A percentile compares a stretch with the other conserved stretches of the same genome.
Evolutionary conservation across 2,329 filamentous ascomycete genomes (phyloP).

Genomic region (Orbilia blumenaviensis): DNA sequence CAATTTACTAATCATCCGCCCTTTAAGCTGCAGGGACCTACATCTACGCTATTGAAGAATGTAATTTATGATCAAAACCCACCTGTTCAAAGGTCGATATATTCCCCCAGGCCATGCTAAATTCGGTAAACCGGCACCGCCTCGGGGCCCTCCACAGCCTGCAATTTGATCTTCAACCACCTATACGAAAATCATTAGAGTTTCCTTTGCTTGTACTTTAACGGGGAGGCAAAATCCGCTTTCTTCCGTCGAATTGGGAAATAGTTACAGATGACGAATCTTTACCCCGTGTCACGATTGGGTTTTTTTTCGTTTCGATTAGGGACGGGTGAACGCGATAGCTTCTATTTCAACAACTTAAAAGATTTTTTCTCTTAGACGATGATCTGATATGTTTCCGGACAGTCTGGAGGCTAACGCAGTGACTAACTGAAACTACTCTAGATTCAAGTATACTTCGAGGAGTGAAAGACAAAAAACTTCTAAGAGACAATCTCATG

Average conservation of each 20-base stretch:
- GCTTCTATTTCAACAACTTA: background rate
- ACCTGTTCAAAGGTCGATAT: background rate
- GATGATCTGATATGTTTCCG: conserved; percentile 22
- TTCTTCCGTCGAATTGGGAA: background rate
- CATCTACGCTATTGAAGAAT: background rate
- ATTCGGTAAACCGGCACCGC: conserved; percentile 38
- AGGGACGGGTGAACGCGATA: background rate
- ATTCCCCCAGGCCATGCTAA: background rate
- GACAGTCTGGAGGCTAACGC: background rate
- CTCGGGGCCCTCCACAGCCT: conserved; percentile 9
- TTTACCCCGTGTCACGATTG: background rate
- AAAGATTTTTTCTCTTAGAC: background rate
- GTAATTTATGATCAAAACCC: too few relatives aligned
- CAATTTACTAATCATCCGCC: too few relatives aligned
- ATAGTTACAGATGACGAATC: background rate
- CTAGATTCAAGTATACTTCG: background rate
- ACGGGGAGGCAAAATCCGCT: background rate
- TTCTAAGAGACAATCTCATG: background rate
- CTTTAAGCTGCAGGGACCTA: too few relatives aligned
- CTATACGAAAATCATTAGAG: background rate
- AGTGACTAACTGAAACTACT: background rate
- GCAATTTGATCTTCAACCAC: conserved; percentile 19
- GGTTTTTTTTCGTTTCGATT: background rate
- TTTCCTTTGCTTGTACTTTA: background rate
- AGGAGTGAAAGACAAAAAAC: background rate